Evolutionary conservation across 306 rosid genomes (phyloP), one percentile per base, ranked within the genome.

Genomic region (Quercus alba): DNA sequence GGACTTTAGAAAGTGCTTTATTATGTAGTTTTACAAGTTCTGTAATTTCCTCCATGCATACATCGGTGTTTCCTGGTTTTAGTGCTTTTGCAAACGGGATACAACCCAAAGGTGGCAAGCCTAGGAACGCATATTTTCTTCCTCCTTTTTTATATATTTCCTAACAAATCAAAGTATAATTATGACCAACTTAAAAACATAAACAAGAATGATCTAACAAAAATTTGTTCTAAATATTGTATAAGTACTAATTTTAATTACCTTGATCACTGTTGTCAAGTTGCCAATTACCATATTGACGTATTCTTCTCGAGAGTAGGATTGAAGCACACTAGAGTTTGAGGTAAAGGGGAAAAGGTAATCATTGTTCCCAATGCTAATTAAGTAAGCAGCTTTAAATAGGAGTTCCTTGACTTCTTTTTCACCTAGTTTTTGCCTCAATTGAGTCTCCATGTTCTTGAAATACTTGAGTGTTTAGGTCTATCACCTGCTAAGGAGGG

Each of bases 1-100:
- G 83, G 56, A 59, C 81, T 52, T 75, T 56, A 46, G 67, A 7
- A 31, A 81, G 73, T 49, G 57, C 76, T 75, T 35, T 55, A 33
- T 77, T 83, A 64, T 81, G 89, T n/a, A 81, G 81, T 78, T 75
- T 30, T 2, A 79, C 70, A n/a, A 77, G 70, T 25, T 77, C 67
- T 17, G 73, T 71, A 14, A 46, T 44, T 25, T 81, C 76, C 28
- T 86, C 83, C 2, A 71, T 28, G 21, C 83, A 86, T 21, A 44
- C 77, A 31, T 59, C 82, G 5, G n/a, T 72, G 44, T 51, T 77
- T 20, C 41, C 78, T 7, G 46, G 75, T 72, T 76, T 57, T 41
- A 30, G 17, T 26, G 63, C 56, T 72, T 67, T 81, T 30, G 56
- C 3, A 35, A 49, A 18, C 3, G 87, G 85, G 13, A 57, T 3